Conservation (phyloP, 2,329 filamentous ascomycete species). For the Microdochium paspali region DNA sequence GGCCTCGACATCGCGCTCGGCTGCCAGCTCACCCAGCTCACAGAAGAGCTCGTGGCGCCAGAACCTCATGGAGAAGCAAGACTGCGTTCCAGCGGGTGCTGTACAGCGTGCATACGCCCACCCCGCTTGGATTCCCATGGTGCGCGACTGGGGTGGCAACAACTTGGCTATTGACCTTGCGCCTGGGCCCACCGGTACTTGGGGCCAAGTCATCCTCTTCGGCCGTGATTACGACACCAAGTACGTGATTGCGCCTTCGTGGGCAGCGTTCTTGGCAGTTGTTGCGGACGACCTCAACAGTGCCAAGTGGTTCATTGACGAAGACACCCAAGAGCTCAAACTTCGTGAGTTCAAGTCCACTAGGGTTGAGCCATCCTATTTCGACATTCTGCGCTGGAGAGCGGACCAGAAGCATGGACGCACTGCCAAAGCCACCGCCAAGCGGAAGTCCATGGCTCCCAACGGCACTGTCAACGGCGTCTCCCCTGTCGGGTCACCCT, state of each 20-base stretch:
- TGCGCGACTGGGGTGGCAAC: conserved; percentile 97
- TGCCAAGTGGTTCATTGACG: conserved; percentile 85
- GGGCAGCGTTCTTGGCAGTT: conserved; percentile 76
- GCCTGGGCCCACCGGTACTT: conserved; percentile 79
- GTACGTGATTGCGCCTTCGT: conserved; percentile 89
- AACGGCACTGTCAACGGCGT: conserved; percentile 25
- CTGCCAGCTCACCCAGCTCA: conserved; percentile 30
- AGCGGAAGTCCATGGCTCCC: conserved; percentile 42
- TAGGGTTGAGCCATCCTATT: conserved; percentile 84
- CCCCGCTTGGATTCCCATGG: conserved; percentile 89
- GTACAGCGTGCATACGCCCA: conserved; percentile 92
- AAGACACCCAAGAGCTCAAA: conserved; percentile 86
- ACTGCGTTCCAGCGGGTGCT: conserved; percentile 76
- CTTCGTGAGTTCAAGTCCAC: conserved; percentile 83
- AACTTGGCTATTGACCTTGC: conserved; percentile 90
- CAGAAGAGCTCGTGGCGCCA: conserved; percentile 68
- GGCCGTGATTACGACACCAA: conserved; percentile 98
- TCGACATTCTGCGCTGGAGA: conserved; percentile 92
- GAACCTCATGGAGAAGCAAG: conserved; percentile 74
- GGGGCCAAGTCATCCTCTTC: conserved; percentile 95
- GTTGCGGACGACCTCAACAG: conserved; percentile 86
- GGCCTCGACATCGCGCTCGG: conserved; percentile 60
- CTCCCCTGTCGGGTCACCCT: conserved; percentile 45
- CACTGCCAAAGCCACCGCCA: conserved; percentile 29
- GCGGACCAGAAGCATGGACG: conserved; percentile 92